A percentile compares a stretch with the other conserved stretches of the same genome.
Conservation (phyloP, 495 filamentous ascomycete species). For the Penicillium maclennaniae region DNA sequence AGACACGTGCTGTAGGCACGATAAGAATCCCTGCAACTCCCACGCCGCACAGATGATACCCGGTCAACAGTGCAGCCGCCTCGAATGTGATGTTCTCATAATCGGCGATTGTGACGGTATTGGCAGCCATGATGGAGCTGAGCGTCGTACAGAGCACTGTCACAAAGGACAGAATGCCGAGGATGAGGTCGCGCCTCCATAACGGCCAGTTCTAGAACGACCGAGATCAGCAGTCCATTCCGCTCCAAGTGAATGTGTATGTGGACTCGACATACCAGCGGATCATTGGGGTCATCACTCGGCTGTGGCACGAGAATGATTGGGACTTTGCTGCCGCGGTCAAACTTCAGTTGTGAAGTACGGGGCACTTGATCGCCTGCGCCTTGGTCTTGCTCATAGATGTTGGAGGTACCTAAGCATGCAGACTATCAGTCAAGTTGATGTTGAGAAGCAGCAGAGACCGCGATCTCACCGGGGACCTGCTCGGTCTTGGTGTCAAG, state of each 20-base stretch:
- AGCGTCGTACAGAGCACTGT: constrained; percentile 78
- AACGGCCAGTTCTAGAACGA: constrained; percentile 75
- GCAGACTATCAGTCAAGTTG: not conserved
- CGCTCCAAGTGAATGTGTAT: not conserved
- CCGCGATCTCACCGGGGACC: constrained; percentile 62
- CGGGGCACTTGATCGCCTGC: constrained; percentile 33
- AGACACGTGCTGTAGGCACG: constrained; percentile 83
- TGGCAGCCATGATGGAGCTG: constrained; percentile 81
- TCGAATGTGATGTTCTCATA: constrained; percentile 60
- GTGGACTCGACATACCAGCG: constrained; percentile 46
- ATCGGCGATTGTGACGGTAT: constrained; percentile 67
- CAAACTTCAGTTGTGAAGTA: constrained; percentile 61
- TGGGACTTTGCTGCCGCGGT: constrained; percentile 59
- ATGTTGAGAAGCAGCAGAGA: not conserved
- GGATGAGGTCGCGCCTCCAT: constrained; percentile 80
- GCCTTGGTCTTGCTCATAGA: constrained; percentile 54
- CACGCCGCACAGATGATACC: constrained; percentile 81
- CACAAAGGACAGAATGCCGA: constrained; percentile 68
- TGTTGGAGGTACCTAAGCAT: constrained; percentile 57
- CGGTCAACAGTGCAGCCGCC: constrained; percentile 74
- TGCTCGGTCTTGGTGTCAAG: constrained; percentile 58
- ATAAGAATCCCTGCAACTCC: constrained; percentile 77
- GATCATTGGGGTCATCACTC: constrained; percentile 77
- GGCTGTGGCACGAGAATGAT: constrained; percentile 79
- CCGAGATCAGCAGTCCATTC: constrained; percentile 5